Base-by-base conservation (phyloP, 495 filamentous ascomycete genomes). In the Pyronema omphalodes region DNA sequence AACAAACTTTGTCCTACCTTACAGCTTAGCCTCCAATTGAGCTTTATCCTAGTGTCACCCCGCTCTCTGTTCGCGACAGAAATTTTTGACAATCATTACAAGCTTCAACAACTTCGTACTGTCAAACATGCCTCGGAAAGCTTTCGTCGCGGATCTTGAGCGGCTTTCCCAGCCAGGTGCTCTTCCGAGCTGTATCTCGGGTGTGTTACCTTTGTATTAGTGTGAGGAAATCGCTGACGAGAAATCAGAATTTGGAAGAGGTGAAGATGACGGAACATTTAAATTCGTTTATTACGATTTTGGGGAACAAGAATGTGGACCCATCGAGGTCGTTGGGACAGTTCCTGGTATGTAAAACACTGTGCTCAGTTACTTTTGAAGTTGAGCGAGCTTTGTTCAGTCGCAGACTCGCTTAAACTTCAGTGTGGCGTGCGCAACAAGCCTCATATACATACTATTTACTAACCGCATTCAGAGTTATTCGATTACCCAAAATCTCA, bases 401-500 rank as follows among this genome's bases (percentile, higher is more conserved):
- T 3, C 6, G 1, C 39, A 41, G 11, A 6, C 39, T 41, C 39
- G 11, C 15, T 41, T 41, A 12, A 41, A 2, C 39, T 41, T 41
- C 39, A 12, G 3, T 47, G 44, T 29, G 23, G 23, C 5, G 23
- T 5, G 5, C 5, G 23, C 5, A 8, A 48, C 11, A 23, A 15
- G 11, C 19, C 44, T 48, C 19, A 11, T 29, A 11, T 29, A 5
- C 23, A 29, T 29, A 29, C 23, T 29, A 29, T 45, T 57, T 23
- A 17, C 44, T 41, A 44, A 46, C 44, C 36, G 7, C 11, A 4
- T 37, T 8, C 56, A 77, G 79, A 86, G 55, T 60, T 79, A 4
- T 67, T 70, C 40, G 78, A 84, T 7, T 88, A 88, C 57, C 84
- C 83, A 1, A 68, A 66, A 17, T 63, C 62, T 29, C 82, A 84